These are phyloP conservation scores for Oryza longistaminata DNA, from an alignment of 176 grass and related monocot genomes.

Conservation along the genomic window DNA sequence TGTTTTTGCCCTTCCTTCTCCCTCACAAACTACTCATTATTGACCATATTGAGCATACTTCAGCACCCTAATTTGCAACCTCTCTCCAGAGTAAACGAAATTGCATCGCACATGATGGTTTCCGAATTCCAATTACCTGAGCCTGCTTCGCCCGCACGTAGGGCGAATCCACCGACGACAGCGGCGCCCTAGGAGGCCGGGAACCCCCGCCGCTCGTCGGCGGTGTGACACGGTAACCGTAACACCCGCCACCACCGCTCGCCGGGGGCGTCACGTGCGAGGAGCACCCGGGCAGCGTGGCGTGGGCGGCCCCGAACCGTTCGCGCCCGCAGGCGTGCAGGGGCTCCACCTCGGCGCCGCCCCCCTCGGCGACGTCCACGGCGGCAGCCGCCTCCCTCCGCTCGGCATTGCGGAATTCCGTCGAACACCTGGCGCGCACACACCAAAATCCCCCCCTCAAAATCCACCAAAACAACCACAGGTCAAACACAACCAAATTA, in stretches of 20 bases:
- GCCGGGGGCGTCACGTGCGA: conserved; percentile 18
- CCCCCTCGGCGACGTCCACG: conserved; percentile 50
- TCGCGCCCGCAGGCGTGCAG: background rate
- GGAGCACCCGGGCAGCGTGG: conserved; percentile 14
- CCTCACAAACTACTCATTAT: background rate
- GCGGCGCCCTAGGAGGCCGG: conserved; percentile 39
- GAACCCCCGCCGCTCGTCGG: conserved; percentile 1
- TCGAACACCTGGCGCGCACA: conserved; percentile 34
- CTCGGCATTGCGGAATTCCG: conserved; percentile 42
- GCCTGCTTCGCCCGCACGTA: conserved; percentile 60
- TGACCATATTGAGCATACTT: background rate
- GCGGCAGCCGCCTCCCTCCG: conserved; percentile 45
- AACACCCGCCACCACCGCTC: background rate
- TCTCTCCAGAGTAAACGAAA: background rate
- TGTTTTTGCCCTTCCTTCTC: background rate
- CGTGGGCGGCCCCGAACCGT: no score
- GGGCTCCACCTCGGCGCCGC: conserved; percentile 31
- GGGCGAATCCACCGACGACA: conserved; percentile 42
- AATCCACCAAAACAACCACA: background rate
- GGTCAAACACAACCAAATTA: background rate
- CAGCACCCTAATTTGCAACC: background rate
- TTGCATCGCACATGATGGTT: background rate
- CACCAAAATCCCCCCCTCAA: background rate
- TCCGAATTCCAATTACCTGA: conserved; percentile 36
- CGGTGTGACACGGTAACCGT: conserved; percentile 13